phyloP scores from a whole-genome alignment of 192 early-diverging fungal genomes.

The Backusella parvicylindrica region DNA sequence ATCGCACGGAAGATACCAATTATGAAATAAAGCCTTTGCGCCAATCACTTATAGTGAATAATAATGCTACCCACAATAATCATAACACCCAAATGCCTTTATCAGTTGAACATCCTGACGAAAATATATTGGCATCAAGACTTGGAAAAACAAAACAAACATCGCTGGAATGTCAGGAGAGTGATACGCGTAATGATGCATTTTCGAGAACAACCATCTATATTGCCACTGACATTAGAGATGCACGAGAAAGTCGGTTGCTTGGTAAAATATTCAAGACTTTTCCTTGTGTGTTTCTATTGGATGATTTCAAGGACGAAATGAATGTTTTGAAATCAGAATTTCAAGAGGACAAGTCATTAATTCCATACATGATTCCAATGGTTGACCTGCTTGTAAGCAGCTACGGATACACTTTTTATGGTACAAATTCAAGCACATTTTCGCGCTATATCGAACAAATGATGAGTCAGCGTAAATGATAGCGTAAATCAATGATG shows the following conservation, averaged over 20 bases:
- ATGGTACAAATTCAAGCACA: slow-evolving; percentile 47
- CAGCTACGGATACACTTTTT: slow-evolving; percentile 45
- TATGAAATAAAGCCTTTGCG: slow-evolving; percentile 33
- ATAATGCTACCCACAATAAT: background rate
- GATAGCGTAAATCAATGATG: background rate
- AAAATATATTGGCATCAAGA: background rate
- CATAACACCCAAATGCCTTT: slow-evolving; percentile 4
- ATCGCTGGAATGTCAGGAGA: background rate
- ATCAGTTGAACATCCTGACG: slow-evolving; percentile 19
- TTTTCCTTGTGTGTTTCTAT: slow-evolving; percentile 47
- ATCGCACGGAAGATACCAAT: slow-evolving; percentile 31
- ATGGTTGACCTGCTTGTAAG: slow-evolving; percentile 52
- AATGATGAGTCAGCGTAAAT: background rate
- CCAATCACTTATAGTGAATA: background rate
- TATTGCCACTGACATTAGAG: slow-evolving; percentile 50
- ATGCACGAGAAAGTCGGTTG: slow-evolving; percentile 40
- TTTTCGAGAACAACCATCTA: slow-evolving; percentile 41
- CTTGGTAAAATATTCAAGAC: slow-evolving; percentile 43
- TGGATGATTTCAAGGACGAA: slow-evolving; percentile 45
- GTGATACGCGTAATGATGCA: background rate
- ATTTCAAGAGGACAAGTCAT: slow-evolving; percentile 40
- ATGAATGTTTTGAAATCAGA: slow-evolving; percentile 21
- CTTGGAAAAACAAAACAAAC: background rate
- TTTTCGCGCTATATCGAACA: slow-evolving; percentile 43
- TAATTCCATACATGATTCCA: slow-evolving; percentile 45